Conservation (phyloP, 2,329 filamentous ascomycete genomes). For the Xylaria sp. region DNA sequence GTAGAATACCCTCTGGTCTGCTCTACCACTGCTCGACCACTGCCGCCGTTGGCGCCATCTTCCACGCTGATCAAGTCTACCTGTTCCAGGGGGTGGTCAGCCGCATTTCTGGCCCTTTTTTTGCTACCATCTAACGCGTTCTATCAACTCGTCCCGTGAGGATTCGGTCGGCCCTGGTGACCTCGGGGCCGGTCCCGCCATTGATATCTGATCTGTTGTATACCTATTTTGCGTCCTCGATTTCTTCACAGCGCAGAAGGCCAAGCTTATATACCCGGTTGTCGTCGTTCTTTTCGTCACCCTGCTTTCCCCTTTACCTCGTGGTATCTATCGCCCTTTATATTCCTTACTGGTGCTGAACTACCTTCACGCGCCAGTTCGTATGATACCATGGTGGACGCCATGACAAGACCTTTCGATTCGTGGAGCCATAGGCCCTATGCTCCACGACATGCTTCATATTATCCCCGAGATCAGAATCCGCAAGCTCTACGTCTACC, state of each 20-base stretch:
- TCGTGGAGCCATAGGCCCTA: slow-evolving; percentile 46
- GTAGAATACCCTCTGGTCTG: slow-evolving; percentile 15
- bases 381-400: slow-evolving; percentile 48
- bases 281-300: slow-evolving; percentile 13
- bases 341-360: slow-evolving; percentile 42
- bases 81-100: slow-evolving; percentile 37
- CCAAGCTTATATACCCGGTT: slow-evolving; percentile 37
- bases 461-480: slow-evolving; percentile 44
- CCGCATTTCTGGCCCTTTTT: slow-evolving; percentile 34
- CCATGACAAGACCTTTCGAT: slow-evolving; percentile 47
- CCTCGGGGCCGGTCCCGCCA: slow-evolving; percentile 39
- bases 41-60: slow-evolving; percentile 28
- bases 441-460: slow-evolving; percentile 43
- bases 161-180: slow-evolving; percentile 34
- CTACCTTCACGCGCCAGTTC: slow-evolving; percentile 40
- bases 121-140: slow-evolving; percentile 24
- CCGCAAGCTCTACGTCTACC: slow-evolving; percentile 44
- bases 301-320: slow-evolving; percentile 1
- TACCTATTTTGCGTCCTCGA: slow-evolving; percentile 16
- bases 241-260: slow-evolving; percentile 20
- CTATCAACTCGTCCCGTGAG: slow-evolving; percentile 25
- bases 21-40: background rate
- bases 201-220: slow-evolving; percentile 35
- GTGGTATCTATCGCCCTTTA: slow-evolving; percentile 32
- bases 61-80: slow-evolving; percentile 14